phyloP scores from a whole-genome alignment of 345 rosid species.

The Linum usitatissimum region DNA sequence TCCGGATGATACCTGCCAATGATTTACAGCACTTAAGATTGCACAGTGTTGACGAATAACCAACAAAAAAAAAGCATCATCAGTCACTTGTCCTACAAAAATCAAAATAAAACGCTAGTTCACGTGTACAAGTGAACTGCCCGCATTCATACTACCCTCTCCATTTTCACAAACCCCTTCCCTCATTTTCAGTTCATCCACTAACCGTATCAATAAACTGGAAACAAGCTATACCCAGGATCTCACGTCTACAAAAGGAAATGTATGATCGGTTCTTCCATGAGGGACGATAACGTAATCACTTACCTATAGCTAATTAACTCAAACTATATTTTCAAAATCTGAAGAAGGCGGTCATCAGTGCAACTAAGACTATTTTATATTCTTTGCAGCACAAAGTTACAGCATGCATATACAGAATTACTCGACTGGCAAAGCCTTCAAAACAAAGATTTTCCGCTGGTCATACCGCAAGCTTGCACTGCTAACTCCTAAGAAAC shows the following conservation, averaged over 20 bases:
- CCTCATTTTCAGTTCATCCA: background rate
- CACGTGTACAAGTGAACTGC: background rate
- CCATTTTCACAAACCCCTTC: background rate
- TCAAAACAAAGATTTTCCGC: background rate
- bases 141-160: background rate
- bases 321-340: background rate
- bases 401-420: background rate
- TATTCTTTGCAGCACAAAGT: background rate
- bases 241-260: background rate
- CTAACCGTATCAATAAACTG: background rate
- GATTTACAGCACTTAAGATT: conserved; percentile 1
- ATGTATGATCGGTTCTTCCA: background rate
- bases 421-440: background rate
- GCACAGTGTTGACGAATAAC: background rate
- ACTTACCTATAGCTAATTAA: background rate
- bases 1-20: conserved; percentile 89
- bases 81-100: background rate
- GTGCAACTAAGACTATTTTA: background rate
- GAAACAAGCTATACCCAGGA: background rate
- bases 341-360: background rate
- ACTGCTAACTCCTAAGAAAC: background rate
- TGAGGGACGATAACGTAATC: background rate
- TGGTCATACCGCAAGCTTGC: background rate
- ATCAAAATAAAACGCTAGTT: background rate
- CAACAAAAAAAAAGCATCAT: background rate